phyloP scores from a whole-genome alignment of 345 rosid genomes.

The Eucalyptus viminalis region DNA sequence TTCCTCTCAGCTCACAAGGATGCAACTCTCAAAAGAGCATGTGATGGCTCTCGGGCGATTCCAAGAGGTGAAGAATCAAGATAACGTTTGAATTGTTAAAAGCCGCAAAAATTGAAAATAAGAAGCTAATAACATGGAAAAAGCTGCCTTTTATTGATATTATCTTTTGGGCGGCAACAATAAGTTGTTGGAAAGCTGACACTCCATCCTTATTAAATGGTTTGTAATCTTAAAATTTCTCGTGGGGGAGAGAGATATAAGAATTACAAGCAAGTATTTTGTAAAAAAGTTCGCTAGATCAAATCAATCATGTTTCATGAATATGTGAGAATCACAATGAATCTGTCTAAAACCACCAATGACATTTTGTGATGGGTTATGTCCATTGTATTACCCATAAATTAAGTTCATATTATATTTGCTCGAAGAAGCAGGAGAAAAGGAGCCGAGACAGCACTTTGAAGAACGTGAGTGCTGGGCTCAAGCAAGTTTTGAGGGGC shows the following conservation, averaged over 20 bases:
- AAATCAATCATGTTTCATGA: not conserved
- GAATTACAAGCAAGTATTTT: not conserved
- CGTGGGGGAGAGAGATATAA: not conserved
- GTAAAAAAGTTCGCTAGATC: not conserved
- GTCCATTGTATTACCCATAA: not conserved
- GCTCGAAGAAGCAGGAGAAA: not conserved
- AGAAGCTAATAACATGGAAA: not conserved
- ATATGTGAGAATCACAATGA: not conserved
- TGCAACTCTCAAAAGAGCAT: not conserved
- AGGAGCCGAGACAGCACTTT: not conserved
- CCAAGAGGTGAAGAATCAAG: not conserved
- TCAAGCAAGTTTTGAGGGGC: not conserved
- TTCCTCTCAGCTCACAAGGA: not conserved
- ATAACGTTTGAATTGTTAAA: not conserved
- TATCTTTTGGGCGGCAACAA: not conserved
- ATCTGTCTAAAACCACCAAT: not conserved
- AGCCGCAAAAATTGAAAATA: not conserved
- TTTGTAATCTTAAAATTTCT: not conserved
- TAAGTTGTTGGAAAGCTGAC: not conserved
- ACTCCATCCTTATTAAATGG: not conserved
- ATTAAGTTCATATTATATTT: not conserved
- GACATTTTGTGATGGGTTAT: rapidly evolving
- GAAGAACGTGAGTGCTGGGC: not conserved
- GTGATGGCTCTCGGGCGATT: not conserved
- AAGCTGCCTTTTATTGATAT: not conserved